phyloP scores from a whole-genome alignment of 1,284 basidiomycete species.

The Jaminaea rosea region DNA sequence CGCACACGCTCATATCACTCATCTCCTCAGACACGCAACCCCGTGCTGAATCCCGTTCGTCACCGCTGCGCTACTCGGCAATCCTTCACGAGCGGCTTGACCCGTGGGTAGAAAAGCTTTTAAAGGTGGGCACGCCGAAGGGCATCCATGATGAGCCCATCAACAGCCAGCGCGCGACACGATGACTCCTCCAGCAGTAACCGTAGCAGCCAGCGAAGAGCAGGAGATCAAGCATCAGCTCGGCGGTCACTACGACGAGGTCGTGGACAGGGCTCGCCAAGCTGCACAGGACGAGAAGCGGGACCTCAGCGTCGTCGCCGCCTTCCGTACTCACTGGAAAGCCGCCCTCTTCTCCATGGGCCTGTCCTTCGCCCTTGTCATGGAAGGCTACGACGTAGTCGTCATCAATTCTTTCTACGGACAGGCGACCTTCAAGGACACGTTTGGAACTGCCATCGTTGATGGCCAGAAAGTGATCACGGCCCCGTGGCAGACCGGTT shows the following conservation, averaged over 20 bases:
- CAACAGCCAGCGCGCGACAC: no score
- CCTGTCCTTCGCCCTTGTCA: conserved; percentile 48
- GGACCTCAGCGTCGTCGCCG: conserved; percentile 45
- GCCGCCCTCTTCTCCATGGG: conserved; percentile 49
- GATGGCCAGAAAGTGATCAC: conserved; percentile 39
- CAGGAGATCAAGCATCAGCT: no score
- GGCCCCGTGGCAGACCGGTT: conserved; percentile 51
- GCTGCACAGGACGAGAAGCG: conserved; percentile 46
- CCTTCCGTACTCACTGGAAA: conserved; percentile 46
- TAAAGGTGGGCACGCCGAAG: no score
- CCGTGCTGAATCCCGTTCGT: no score
- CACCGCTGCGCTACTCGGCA: no score
- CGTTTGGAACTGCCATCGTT: conserved; percentile 27
- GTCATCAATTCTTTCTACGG: conserved; percentile 39
- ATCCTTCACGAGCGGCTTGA: no score
- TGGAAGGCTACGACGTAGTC: conserved; percentile 50
- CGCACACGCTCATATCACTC: no score
- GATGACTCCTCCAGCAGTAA: no score
- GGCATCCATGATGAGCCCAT: no score
- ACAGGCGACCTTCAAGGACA: conserved; percentile 23
- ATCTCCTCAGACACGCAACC: no score
- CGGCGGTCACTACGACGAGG: conserved; percentile 19
- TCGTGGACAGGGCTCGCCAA: conserved; percentile 41
- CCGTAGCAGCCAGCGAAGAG: no score
- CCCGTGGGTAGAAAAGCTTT: no score